Base-by-base conservation (phyloP, 1,139 yeast species). In the Candida frijolesensis region DNA sequence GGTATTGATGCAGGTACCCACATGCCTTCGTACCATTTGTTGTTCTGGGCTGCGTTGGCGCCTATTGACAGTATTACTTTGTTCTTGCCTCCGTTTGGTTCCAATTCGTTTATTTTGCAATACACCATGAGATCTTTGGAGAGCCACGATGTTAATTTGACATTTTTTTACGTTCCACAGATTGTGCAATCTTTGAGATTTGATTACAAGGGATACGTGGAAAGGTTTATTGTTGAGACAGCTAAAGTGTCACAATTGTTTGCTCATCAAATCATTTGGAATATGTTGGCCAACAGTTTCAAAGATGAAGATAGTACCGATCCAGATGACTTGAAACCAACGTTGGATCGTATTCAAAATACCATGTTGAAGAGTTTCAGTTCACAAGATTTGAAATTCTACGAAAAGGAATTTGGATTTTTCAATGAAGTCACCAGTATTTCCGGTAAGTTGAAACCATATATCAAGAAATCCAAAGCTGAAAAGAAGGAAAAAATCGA, bases 251-350 rank as follows among this genome's bases (percentile, higher is more conserved):
- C 96, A 35, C 96, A 89, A 60, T 75, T 92, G 55, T 95, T 95
- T 75, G 92, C 98, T 0, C 99, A 95, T 68, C 99, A 95, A 69
- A 92, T 95, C 57, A 90, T 95, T 54, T 95, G 99, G 99, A 95
- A 95, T 63, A 90, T 95, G 87, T 72, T 88, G 61, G 99, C 99
- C 1, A 95, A 95, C 65, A 83, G 94, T 56, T 94, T 81, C 67
- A 87, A 86, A 60, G 99, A 90, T 65, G 98, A 94, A 62, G 96
- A 90, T 27, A 85, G 88, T 0, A 74, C 81, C 0, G 78, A 80
- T 4, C 96, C 96, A 4, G 97, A 94, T 68, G 75, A 82, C 0
- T 75, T 94, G 57, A 92, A 94, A 65, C 97, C 98, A 0, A 79
- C 80, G 2, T 77, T 94, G 57, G 97, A 92, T 64, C 76, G 78